Evolutionary conservation across 2,329 filamentous ascomycete species (phyloP), one percentile per base, ranked within the genome.

Genomic region (Botrytis paeoniae): DNA sequence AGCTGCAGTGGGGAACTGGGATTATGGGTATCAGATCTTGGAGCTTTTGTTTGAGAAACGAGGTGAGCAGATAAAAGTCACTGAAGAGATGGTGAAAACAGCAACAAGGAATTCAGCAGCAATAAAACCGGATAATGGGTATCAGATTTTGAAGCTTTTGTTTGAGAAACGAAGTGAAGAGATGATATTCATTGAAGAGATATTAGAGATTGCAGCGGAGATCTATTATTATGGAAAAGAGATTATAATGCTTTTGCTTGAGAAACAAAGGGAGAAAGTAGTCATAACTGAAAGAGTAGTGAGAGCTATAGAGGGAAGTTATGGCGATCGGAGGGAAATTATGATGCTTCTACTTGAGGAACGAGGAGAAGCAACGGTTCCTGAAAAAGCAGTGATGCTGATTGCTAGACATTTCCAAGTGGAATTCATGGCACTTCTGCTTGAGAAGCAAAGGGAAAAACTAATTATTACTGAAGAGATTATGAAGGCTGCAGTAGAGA

Each of bases 1-100:
- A 6, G 14, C n/a, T 29, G 5, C 14, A 18, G n/a, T 3, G 7
- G 12, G 16, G 0, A 29, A 54, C 2, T 2, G 1, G 41, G 6
- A 8, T 0, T 2, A 7, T 54, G 51, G 51, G 12, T n/a, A 29
- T 4, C 0, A 54, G 25, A 54, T 54, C 10, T 16, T 54, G 4
- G 7, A 6, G 25, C 25, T 54, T n/a, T 6, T 54, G 6, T n/a
- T 54, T 1, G 10, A n/a, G 12, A 7, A 54, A 54, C 51, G 14
- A 29, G 51, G 10, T 0, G 6, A 54, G 6, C 4, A n/a, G 12
- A 6, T 16, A 16, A 54, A 4, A 6, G 16, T 54, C 0, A 54
- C 14, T n/a, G 25, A 54, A 54, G n/a, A 29, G 39, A 41, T 41
- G 2, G 39, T 41, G 2, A 14, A 41, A 14, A 41, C 12, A 14